These are phyloP conservation scores for Phytophthora cactorum DNA, from an alignment of 352 stramenopile genomes.

Conservation along the genomic window DNA sequence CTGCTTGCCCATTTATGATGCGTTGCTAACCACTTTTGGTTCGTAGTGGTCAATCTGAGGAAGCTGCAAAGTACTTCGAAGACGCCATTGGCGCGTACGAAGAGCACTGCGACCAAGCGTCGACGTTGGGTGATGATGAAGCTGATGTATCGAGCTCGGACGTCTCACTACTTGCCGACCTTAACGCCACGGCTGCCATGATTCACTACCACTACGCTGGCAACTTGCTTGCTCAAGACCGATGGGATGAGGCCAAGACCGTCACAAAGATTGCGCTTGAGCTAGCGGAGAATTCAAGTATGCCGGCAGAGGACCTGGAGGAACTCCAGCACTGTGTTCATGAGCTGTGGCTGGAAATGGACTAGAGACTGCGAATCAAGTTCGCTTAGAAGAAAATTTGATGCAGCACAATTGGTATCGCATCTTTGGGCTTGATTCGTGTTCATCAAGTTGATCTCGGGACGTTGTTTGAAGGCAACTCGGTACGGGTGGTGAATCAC, in stretches of 20 bases:
- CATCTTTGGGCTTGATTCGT: too few species aligned
- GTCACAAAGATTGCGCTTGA: slow-evolving; percentile 29
- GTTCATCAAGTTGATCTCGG: too few species aligned
- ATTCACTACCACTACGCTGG: slow-evolving; percentile 39
- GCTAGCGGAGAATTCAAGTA: slow-evolving; percentile 37
- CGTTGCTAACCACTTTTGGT: neutral
- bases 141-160: slow-evolving; percentile 15
- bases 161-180: slow-evolving; percentile 20
- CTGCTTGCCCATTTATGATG: neutral
- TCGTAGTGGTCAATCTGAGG: slow-evolving; percentile 18
- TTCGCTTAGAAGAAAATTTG: too few species aligned
- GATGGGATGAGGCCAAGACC: slow-evolving; percentile 35
- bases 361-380: slow-evolving; percentile 3
- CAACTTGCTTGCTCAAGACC: slow-evolving; percentile 29
- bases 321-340: slow-evolving; percentile 33
- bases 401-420: too few species aligned
- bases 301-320: slow-evolving; percentile 28
- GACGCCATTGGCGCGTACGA: slow-evolving; percentile 35
- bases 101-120: slow-evolving; percentile 31
- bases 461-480: too few species aligned
- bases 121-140: slow-evolving; percentile 3
- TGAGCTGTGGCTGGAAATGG: slow-evolving; percentile 37
- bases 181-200: slow-evolving; percentile 37
- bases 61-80: slow-evolving; percentile 33
- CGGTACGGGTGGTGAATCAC: too few species aligned